phyloP scores from a whole-genome alignment of 139 green algal genomes.

The Haematococcus sp. region DNA sequence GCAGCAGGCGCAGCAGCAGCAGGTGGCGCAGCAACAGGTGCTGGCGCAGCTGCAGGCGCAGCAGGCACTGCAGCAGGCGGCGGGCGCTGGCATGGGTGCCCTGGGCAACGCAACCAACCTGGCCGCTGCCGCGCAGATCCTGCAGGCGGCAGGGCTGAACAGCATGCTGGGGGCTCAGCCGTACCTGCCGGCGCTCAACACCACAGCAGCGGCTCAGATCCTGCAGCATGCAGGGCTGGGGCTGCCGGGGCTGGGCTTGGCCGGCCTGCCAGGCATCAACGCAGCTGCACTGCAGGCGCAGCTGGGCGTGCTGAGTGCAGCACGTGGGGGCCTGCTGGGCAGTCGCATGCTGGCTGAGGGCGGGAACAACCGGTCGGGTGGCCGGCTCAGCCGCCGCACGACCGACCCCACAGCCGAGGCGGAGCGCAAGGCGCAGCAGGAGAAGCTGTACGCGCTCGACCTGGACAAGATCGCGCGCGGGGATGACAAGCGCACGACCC shows the following conservation, averaged over 20 bases:
- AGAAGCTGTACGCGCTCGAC: slow-evolving; percentile 85
- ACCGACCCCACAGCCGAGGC: slow-evolving; percentile 71
- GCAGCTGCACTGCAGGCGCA: neutral
- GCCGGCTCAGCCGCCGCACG: slow-evolving; percentile 67
- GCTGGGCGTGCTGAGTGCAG: slow-evolving; percentile 1
- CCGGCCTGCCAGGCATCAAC: neutral
- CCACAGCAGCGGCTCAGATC: slow-evolving; percentile 20
- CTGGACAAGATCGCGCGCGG: slow-evolving; percentile 62
- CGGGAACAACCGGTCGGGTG: slow-evolving; percentile 33
- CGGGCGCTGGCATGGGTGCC: slow-evolving; percentile 14
- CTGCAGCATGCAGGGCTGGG: slow-evolving; percentile 34
- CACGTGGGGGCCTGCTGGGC: neutral
- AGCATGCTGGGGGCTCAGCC: neutral
- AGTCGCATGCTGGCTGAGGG: slow-evolving; percentile 9
- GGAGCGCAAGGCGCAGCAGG: slow-evolving; percentile 71
- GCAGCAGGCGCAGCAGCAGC: slow-evolving; percentile 34
- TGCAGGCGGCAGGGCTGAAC: slow-evolving; percentile 14
- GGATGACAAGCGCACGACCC: slow-evolving; percentile 90
- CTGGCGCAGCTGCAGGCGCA: slow-evolving; percentile 36
- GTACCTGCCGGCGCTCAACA: too few relatives aligned
- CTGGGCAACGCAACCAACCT: slow-evolving; percentile 6
- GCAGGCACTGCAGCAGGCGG: slow-evolving; percentile 37
- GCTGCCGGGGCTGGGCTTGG: neutral
- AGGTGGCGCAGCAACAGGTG: slow-evolving; percentile 43
- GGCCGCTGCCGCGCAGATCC: slow-evolving; percentile 12